Percentiles rank a stretch among this genome's conserved stretches.
phyloP scores from a whole-genome alignment of 495 filamentous ascomycete genomes.

The Aspergillus leporis region DNA sequence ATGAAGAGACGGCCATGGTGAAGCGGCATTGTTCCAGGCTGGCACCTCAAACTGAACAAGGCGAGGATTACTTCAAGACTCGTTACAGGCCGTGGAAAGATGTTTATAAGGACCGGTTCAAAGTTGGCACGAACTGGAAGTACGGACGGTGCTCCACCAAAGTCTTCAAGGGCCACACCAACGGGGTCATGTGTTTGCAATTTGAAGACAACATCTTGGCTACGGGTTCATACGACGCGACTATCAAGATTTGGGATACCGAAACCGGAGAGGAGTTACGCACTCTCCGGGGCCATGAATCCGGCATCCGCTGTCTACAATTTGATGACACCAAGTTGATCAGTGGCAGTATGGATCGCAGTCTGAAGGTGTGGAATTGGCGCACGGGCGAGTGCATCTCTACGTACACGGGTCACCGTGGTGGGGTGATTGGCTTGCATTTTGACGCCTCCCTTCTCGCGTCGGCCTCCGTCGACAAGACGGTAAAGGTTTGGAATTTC shows the following conservation, averaged over 20 bases:
- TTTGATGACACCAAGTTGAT: slow-evolving; percentile 92
- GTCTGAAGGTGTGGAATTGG: slow-evolving; percentile 95
- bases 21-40: slow-evolving; percentile 39
- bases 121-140: slow-evolving; percentile 95
- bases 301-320: slow-evolving; percentile 83
- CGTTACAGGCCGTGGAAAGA: slow-evolving; percentile 84
- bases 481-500: slow-evolving; percentile 93
- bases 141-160: slow-evolving; percentile 82
- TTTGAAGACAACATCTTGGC: slow-evolving; percentile 92
- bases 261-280: slow-evolving; percentile 82
- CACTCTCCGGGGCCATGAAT: slow-evolving; percentile 77
- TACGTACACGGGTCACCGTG: slow-evolving; percentile 73
- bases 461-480: slow-evolving; percentile 83
- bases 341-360: slow-evolving; percentile 78
- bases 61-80: slow-evolving; percentile 48
- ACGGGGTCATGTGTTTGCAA: slow-evolving; percentile 95
- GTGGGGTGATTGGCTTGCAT: slow-evolving; percentile 81
- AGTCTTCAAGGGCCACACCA: slow-evolving; percentile 83
- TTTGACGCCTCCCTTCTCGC: slow-evolving; percentile 82
- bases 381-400: slow-evolving; percentile 84
- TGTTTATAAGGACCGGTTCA: slow-evolving; percentile 83
- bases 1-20: slow-evolving; percentile 33
- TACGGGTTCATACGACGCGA: slow-evolving; percentile 92
- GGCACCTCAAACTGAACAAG: slow-evolving; percentile 29
- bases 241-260: slow-evolving; percentile 94